These are phyloP conservation scores for Catenaria anguillulae DNA, from an alignment of 371 early-diverging fungal genomes.

Conservation along the genomic window DNA sequence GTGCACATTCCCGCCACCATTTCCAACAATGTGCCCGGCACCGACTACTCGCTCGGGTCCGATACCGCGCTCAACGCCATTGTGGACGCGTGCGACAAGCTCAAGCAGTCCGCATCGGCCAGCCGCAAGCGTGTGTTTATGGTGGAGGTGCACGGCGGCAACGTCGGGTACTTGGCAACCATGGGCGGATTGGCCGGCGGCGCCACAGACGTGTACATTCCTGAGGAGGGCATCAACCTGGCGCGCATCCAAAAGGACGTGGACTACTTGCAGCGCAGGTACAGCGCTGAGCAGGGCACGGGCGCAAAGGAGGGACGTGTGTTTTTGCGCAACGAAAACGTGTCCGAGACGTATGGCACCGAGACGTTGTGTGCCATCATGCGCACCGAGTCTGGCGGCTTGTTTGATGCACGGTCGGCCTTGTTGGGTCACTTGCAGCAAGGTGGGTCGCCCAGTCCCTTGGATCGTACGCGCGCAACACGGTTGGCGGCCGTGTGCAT, in stretches of 20 bases:
- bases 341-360: slow-evolving; percentile 73
- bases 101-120: slow-evolving; percentile 82
- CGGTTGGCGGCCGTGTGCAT: slow-evolving; percentile 60
- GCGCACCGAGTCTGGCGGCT: slow-evolving; percentile 78
- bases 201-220: slow-evolving; percentile 89
- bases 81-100: slow-evolving; percentile 81
- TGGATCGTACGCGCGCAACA: slow-evolving; percentile 89
- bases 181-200: slow-evolving; percentile 78
- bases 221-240: slow-evolving; percentile 79
- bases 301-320: slow-evolving; percentile 64
- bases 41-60: slow-evolving; percentile 88
- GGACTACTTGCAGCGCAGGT: slow-evolving; percentile 57
- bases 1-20: slow-evolving; percentile 92
- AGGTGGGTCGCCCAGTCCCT: slow-evolving; percentile 87
- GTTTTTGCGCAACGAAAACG: slow-evolving; percentile 66
- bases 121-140: slow-evolving; percentile 88
- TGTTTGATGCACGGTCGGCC: slow-evolving; percentile 84
- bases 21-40: slow-evolving; percentile 97
- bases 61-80: slow-evolving; percentile 97
- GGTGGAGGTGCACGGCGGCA: slow-evolving; percentile 95
- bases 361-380: slow-evolving; percentile 76
- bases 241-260: slow-evolving; percentile 67
- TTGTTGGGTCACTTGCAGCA: slow-evolving; percentile 95
- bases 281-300: slow-evolving; percentile 43
- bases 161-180: slow-evolving; percentile 88